Evolutionary conservation across 2,329 filamentous ascomycete genomes (phyloP), one percentile per base, ranked within the genome.

Genomic region (Calonectria pseudoreteaudii): DNA sequence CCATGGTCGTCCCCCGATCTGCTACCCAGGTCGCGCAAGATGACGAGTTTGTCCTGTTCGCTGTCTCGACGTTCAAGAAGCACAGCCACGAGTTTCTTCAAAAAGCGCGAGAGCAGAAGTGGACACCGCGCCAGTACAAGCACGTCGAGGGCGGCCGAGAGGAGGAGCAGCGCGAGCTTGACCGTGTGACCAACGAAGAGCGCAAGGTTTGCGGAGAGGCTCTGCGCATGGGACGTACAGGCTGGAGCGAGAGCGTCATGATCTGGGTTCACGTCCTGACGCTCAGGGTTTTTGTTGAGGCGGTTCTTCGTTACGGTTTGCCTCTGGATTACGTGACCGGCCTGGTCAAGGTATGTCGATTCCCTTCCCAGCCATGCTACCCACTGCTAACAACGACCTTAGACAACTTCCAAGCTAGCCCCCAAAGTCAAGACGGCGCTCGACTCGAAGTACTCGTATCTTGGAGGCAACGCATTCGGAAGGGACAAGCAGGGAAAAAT

Each of bases 221-320:
- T 4, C 85, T 99, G 81, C 91, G 95, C 77, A 89, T 98, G 80
- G 95, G 93, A 18, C 90, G 96, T 75, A 98, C 95, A n/a, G 95
- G 95, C 20, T 99, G 97, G 92, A 96, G 95, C 82, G 97, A 99
- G 86, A 93, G 93, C 75, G 95, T 98, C 77, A 98, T 98, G 95
- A 93, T 96, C 68, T 98, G 96, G 95, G 91, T 98, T 65, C 97
- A 99, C 83, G 94, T 98, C 34, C 88, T 98, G 81, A 94, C 96
- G 9, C 86, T 99, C 80, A 90, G 97, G 68, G 96, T 98, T 26
- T 99, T 98, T 85, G 97, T 99, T 26, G 97, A 99, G 89, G 98
- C 96, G 7, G 97, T 99, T n/a, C 88, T 99, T 82, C 92, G 97
- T 77, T 99, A 99, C 82, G 97, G 97, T 34, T 85, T 99, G 80